These are phyloP conservation scores for Exophiala sp. DNA, from an alignment of 2,329 filamentous ascomycete species.

Conservation along the genomic window DNA sequence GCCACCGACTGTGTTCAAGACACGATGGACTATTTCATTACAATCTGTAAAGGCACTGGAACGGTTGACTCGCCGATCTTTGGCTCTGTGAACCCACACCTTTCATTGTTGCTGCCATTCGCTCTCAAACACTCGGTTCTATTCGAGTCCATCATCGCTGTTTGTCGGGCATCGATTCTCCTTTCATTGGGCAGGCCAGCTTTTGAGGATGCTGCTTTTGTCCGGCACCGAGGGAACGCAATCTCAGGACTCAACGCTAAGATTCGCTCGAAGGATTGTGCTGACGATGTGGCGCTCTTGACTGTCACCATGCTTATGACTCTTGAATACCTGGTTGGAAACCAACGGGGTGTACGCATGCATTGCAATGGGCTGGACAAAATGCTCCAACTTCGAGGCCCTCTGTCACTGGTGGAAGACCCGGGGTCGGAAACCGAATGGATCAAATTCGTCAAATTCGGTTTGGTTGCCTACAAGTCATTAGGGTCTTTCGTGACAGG, in stretches of 20 bases:
- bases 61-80: conserved; percentile 1
- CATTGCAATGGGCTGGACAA: conserved; percentile 23
- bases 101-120: conserved; percentile 25
- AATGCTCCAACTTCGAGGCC: conserved; percentile 22
- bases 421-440: conserved; percentile 13
- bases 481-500: conserved; percentile 26
- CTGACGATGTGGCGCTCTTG: conserved; percentile 21
- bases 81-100: conserved; percentile 20
- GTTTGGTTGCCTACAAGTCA: conserved; percentile 21
- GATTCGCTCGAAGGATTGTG: conserved; percentile 11
- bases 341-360: conserved; percentile 20
- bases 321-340: conserved; percentile 24
- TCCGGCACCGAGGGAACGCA: conserved; percentile 24
- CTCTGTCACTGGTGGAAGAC: conserved; percentile 8
- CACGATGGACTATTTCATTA: conserved; percentile 24
- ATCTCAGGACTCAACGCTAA: conserved; percentile 20
- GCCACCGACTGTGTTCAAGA: conserved; percentile 17
- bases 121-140: conserved; percentile 22
- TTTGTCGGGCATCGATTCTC: conserved; percentile 25
- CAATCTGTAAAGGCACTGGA: conserved; percentile 16
- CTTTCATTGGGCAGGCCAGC: conserved; percentile 20
- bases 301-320: conserved; percentile 27
- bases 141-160: conserved; percentile 26
- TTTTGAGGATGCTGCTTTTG: conserved; percentile 23
- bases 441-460: conserved; percentile 23